Conservation (phyloP, 2,329 filamentous ascomycete species). For the Escovopsis sp. region DNA sequence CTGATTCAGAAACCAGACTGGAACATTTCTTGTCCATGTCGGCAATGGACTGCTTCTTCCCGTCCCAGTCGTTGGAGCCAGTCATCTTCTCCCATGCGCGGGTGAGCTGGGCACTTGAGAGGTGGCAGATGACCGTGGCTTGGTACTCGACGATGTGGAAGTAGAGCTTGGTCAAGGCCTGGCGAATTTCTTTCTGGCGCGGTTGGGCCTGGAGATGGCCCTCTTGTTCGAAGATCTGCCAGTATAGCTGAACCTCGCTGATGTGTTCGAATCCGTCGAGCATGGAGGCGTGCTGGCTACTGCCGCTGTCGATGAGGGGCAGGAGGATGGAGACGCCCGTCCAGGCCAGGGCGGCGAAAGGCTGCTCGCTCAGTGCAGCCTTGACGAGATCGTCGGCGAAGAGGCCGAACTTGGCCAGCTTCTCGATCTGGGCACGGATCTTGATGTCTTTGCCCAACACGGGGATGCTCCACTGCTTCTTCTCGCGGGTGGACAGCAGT, state of each 20-base stretch:
- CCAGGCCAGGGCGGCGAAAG: conserved; percentile 13
- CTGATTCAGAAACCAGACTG: neutral
- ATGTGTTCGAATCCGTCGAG: conserved; percentile 10
- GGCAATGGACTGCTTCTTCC: neutral
- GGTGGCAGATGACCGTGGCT: conserved; percentile 3
- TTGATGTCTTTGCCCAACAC: conserved; percentile 9
- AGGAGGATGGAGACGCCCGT: conserved; percentile 12
- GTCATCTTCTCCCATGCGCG: conserved; percentile 7
- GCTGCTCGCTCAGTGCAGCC: conserved; percentile 9
- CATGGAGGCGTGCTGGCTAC: conserved; percentile 9
- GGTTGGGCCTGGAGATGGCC: conserved; percentile 1
- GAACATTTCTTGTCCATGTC: neutral
- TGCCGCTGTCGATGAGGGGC: conserved; percentile 8
- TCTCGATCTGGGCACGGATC: conserved; percentile 10
- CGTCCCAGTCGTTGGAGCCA: conserved; percentile 5
- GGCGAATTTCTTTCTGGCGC: neutral
- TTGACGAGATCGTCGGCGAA: conserved; percentile 12
- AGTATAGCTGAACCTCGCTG: conserved; percentile 8
- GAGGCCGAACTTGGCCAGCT: conserved; percentile 10
- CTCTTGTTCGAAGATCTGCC: conserved; percentile 8
- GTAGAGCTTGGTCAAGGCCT: neutral
- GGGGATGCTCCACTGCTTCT: conserved; percentile 10
- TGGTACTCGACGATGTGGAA: conserved; percentile 4
- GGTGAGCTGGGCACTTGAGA: conserved; percentile 8
- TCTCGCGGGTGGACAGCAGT: conserved; percentile 5